A percentile compares a stretch with the other conserved stretches of the same genome.
Evolutionary conservation across 805 yeast genomes (phyloP).

Genomic region (Sugiyamaella floridensis): DNA sequence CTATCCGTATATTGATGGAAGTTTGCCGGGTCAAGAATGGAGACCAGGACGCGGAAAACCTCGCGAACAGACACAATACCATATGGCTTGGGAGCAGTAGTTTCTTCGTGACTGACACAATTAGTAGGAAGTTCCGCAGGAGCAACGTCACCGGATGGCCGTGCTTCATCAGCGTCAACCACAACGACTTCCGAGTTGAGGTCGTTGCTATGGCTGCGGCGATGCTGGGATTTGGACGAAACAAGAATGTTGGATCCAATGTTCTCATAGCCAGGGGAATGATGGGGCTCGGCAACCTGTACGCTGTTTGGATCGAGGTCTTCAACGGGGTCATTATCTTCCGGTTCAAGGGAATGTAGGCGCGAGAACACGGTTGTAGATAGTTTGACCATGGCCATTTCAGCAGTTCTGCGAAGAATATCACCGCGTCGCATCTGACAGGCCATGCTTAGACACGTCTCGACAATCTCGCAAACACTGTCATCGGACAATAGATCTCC

Average conservation of each 20-base stretch:
- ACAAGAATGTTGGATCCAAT: constrained; percentile 8
- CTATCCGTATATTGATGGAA: constrained; percentile 81
- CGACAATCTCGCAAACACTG: constrained; percentile 78
- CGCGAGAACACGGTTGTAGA: constrained; percentile 62
- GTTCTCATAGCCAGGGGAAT: constrained; percentile 12
- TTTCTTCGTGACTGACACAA: constrained; percentile 17
- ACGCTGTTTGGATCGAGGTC: constrained; percentile 44
- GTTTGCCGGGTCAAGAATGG: constrained; percentile 75
- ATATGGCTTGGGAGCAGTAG: constrained; percentile 36
- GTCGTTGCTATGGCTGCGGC: neutral
- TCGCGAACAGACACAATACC: constrained; percentile 74
- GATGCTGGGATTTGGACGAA: neutral
- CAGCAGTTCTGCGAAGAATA: constrained; percentile 82
- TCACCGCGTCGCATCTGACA: constrained; percentile 90
- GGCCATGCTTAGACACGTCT: constrained; percentile 85
- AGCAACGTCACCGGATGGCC: neutral
- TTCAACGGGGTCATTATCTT: constrained; percentile 35
- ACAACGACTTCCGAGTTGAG: neutral
- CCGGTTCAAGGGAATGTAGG: constrained; percentile 48
- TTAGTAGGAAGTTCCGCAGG: neutral
- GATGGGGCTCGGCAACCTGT: constrained; percentile 47
- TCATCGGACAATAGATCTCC: constrained; percentile 71
- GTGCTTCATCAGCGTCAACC: neutral
- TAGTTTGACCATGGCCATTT: constrained; percentile 64
- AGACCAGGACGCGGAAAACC: constrained; percentile 64